A percentile compares a stretch with the other conserved stretches of the same genome.
phyloP scores from a whole-genome alignment of 495 filamentous ascomycete species.

The Podospora comata region DNA sequence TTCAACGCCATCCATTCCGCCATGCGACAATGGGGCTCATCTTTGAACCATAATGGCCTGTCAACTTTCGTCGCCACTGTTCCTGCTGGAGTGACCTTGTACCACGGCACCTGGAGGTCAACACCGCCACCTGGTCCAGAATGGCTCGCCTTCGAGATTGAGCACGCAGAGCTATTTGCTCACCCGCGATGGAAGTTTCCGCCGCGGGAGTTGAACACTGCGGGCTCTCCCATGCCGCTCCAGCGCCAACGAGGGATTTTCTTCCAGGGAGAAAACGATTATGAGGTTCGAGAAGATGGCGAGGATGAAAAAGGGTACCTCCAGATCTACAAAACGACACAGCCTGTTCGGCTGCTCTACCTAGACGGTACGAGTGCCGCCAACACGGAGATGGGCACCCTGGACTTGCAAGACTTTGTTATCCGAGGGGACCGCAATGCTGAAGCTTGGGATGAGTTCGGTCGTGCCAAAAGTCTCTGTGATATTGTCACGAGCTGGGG shows the following conservation, averaged over 20 bases:
- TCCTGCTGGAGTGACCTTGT: slow-evolving; percentile 56
- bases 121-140: slow-evolving; percentile 51
- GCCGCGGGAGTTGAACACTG: neutral
- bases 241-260: neutral
- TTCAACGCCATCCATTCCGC: slow-evolving; percentile 67
- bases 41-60: slow-evolving; percentile 66
- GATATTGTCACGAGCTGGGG: slow-evolving; percentile 48
- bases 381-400: slow-evolving; percentile 56
- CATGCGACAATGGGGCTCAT: slow-evolving; percentile 63
- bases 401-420: slow-evolving; percentile 59
- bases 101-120: slow-evolving; percentile 52
- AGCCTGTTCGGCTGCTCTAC: slow-evolving; percentile 55
- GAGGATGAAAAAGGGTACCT: slow-evolving; percentile 26
- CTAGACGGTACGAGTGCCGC: slow-evolving; percentile 60
- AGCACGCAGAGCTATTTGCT: slow-evolving; percentile 62
- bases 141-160: slow-evolving; percentile 70
- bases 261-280: neutral
- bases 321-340: slow-evolving; percentile 50
- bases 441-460: slow-evolving; percentile 32
- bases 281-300: neutral
- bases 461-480: slow-evolving; percentile 51
- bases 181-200: slow-evolving; percentile 12
- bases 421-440: slow-evolving; percentile 32
- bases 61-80: slow-evolving; percentile 60
- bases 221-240: neutral